Evolutionary conservation across 345 rosid species (phyloP), one percentile per base, ranked within the genome.

Genomic region (Stellera chamaejasme): DNA sequence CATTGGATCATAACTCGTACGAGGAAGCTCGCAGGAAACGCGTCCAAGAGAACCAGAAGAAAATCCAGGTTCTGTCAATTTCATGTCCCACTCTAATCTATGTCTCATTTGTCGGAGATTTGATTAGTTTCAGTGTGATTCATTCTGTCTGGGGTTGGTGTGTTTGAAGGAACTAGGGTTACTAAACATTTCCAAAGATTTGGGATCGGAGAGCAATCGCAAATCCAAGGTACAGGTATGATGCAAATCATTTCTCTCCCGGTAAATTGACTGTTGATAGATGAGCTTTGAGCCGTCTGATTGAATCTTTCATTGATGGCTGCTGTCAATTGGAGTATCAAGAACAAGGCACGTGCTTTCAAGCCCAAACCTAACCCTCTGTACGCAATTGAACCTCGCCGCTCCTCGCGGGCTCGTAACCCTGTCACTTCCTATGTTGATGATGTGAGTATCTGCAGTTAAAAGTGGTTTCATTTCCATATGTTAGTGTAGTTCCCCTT

Each of bases 321-420:
- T 54, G 27, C 16, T 49, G 32, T 32, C 13, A 25, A 26, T 19
- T 3, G n/a, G n/a, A n/a, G n/a, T n/a, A 52, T 5, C 50, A 57
- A 75, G 76, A 60, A 32, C 39, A 32, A 32, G 39, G 9, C 39
- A 55, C 67, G 74, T 32, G 48, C 42, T 32, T 59, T 48, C 5
- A 79, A 62, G 61, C 66, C 54, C 56, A 75, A 57, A 52, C 8
- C 50, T 3, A 62, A 44, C 41, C 6, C 19, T 50, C 16, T 45
- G 50, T 50, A 19, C 27, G 46, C 43, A 14, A 15, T 63, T 48
- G 74, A 82, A 49, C 76, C 75, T 63, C 73, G 89, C 5, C 83
- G 89, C 52, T 82, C 89, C 48, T 66, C 79, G 2, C 83, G 82
- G 27, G 62, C 64, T 6, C 76, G 82, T 23, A 80, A 66, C 7